These are phyloP conservation scores for Talaromyces sp. DNA, from an alignment of 2,329 filamentous ascomycete species.

Conservation along the genomic window DNA sequence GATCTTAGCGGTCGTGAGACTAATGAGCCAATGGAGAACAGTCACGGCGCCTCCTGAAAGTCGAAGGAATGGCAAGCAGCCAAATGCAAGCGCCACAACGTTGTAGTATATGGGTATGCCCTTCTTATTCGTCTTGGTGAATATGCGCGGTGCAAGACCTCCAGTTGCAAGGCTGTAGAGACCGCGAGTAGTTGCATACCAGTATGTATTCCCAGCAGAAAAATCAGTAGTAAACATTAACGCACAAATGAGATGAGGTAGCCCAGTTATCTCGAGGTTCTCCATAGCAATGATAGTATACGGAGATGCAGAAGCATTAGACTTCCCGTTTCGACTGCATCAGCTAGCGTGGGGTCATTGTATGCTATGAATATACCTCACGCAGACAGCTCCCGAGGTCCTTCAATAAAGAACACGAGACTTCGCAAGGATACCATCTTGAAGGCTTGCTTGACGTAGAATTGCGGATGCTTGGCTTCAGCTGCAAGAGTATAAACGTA, in stretches of 20 bases:
- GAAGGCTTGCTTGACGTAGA: constrained; percentile 71
- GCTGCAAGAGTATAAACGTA: constrained; percentile 64
- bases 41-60: too few species aligned
- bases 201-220: constrained; percentile 67
- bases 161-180: too few species aligned
- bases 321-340: constrained; percentile 52
- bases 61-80: too few species aligned
- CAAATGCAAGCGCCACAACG: too few species aligned
- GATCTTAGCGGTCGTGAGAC: too few species aligned
- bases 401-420: constrained; percentile 72
- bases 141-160: too few species aligned
- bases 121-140: too few species aligned
- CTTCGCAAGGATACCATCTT: constrained; percentile 78
- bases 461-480: constrained; percentile 70
- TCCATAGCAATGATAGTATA: constrained; percentile 69
- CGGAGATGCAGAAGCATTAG: constrained; percentile 62
- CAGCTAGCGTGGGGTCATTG: constrained; percentile 61
- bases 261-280: constrained; percentile 59
- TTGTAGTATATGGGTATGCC: too few species aligned
- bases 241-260: constrained; percentile 70
- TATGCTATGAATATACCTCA: constrained; percentile 71
- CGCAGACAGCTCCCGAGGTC: constrained; percentile 68
- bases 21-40: too few species aligned
- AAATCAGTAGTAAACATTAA: constrained; percentile 67
- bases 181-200: too few species aligned